These are phyloP conservation scores for Aspergillus quadricinctus DNA, from an alignment of 2,329 filamentous ascomycete genomes.

Conservation along the genomic window DNA sequence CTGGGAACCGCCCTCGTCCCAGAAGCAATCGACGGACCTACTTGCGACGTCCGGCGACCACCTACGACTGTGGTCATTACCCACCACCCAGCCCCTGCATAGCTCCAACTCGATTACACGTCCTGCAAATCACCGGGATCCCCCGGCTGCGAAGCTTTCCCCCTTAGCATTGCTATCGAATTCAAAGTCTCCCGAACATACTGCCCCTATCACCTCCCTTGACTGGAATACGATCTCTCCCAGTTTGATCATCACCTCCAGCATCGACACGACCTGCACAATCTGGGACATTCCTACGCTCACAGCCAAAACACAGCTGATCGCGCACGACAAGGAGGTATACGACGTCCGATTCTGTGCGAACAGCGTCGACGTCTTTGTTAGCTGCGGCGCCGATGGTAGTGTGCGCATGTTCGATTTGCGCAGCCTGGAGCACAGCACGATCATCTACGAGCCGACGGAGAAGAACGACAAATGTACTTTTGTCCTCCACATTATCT, in stretches of 20 bases:
- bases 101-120: slow-evolving; percentile 64
- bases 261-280: slow-evolving; percentile 97
- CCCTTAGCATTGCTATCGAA: slow-evolving; percentile 91
- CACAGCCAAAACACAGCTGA: slow-evolving; percentile 95
- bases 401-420: slow-evolving; percentile 99
- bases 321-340: slow-evolving; percentile 98
- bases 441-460: slow-evolving; percentile 97
- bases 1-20: slow-evolving; percentile 92
- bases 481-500: slow-evolving; percentile 14
- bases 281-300: slow-evolving; percentile 99
- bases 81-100: slow-evolving; percentile 57
- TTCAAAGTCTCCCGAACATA: slow-evolving; percentile 97
- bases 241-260: slow-evolving; percentile 96
- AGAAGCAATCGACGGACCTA: slow-evolving; percentile 92
- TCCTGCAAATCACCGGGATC: slow-evolving; percentile 59
- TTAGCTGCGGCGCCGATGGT: slow-evolving; percentile 94
- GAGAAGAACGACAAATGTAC: slow-evolving; percentile 71
- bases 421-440: slow-evolving; percentile 92
- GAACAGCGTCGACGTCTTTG: slow-evolving; percentile 97
- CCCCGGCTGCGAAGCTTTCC: slow-evolving; percentile 73
- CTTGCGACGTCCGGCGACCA: slow-evolving; percentile 94
- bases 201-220: slow-evolving; percentile 88
- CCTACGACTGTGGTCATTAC: slow-evolving; percentile 87
- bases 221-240: slow-evolving; percentile 98
- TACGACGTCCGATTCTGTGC: slow-evolving; percentile 98